phyloP scores from a whole-genome alignment of 1,284 basidiomycete genomes.

The Fomitopsis palustris region DNA sequence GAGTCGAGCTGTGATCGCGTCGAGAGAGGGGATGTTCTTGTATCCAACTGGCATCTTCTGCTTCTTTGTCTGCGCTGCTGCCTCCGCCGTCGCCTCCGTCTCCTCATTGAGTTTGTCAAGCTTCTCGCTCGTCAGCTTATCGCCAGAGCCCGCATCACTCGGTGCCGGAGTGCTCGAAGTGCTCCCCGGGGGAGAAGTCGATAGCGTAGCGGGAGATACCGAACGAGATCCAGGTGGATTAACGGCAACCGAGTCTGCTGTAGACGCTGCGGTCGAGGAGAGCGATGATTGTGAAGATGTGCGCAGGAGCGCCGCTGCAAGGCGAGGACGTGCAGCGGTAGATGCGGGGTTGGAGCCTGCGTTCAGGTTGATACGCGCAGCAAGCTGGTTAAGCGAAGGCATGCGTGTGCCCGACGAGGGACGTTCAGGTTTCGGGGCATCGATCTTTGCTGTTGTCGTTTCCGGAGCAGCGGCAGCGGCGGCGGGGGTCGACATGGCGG shows the following conservation, averaged over 20 bases:
- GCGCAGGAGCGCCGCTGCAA: constrained; percentile 69
- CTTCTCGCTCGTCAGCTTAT: constrained; percentile 48
- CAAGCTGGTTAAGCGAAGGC: constrained; percentile 78
- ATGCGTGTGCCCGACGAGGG: constrained; percentile 37
- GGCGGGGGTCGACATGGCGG: constrained; percentile 28
- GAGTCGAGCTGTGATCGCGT: constrained; percentile 74
- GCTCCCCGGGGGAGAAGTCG: constrained; percentile 45
- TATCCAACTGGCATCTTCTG: constrained; percentile 64
- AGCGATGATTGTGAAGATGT: constrained; percentile 59
- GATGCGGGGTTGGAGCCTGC: constrained; percentile 31
- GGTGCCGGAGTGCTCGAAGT: constrained; percentile 30
- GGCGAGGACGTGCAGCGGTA: constrained; percentile 54
- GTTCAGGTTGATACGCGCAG: constrained; percentile 63
- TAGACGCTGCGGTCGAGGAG: constrained; percentile 39
- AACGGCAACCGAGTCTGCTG: constrained; percentile 60
- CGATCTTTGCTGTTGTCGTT: constrained; percentile 11
- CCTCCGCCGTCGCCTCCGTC: constrained; percentile 17
- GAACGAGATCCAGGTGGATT: constrained; percentile 62
- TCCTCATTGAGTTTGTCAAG: constrained; percentile 24
- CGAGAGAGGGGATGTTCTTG: constrained; percentile 81
- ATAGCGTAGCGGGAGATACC: constrained; percentile 42
- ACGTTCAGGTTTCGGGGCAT: constrained; percentile 40
- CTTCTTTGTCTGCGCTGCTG: constrained; percentile 29
- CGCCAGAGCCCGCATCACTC: constrained; percentile 30
- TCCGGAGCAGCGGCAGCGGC: constrained; percentile 14